Percentiles rank a stretch among this genome's conserved stretches.
These are phyloP conservation scores for Flaveria ramosissima DNA, from an alignment of 129 eudicot species.

Conservation along the genomic window DNA sequence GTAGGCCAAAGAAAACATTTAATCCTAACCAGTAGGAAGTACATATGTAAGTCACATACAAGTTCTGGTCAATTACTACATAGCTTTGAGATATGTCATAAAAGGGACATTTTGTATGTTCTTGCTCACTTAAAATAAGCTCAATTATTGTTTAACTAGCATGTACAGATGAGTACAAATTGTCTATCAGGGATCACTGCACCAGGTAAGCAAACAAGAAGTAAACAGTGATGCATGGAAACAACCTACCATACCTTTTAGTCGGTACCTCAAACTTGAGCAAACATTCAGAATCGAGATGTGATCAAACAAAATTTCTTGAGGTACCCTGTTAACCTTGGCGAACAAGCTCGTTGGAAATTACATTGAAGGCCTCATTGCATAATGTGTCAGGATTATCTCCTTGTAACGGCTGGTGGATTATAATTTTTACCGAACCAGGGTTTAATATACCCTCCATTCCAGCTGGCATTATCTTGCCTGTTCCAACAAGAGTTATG, in stretches of 20 bases:
- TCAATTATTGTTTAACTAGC: constrained; percentile 5
- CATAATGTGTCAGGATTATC: constrained; percentile 61
- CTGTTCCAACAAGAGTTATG: constrained; percentile 83
- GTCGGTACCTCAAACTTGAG: background rate
- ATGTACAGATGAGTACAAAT: background rate
- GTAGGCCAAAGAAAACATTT: background rate
- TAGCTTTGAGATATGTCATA: background rate
- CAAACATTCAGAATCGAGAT: background rate
- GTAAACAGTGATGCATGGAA: background rate
- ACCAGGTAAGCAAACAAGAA: background rate
- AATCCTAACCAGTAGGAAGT: background rate
- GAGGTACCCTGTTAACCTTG: constrained; percentile 37
- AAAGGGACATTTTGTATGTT: background rate
- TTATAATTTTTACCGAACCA: constrained; percentile 74
- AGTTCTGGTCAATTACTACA: background rate
- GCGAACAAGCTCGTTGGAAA: constrained; percentile 57
- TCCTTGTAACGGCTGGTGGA: constrained; percentile 64
- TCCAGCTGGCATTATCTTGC: constrained; percentile 89
- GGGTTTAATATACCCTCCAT: constrained; percentile 62
- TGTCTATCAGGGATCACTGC: background rate
- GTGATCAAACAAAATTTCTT: constrained; percentile 24
- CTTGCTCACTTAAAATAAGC: background rate
- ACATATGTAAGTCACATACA: background rate
- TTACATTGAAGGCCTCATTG: constrained; percentile 55
- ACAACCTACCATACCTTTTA: background rate